These are phyloP conservation scores for Peronospora belbahrii DNA, from an alignment of 352 stramenopile species.

Conservation along the genomic window DNA sequence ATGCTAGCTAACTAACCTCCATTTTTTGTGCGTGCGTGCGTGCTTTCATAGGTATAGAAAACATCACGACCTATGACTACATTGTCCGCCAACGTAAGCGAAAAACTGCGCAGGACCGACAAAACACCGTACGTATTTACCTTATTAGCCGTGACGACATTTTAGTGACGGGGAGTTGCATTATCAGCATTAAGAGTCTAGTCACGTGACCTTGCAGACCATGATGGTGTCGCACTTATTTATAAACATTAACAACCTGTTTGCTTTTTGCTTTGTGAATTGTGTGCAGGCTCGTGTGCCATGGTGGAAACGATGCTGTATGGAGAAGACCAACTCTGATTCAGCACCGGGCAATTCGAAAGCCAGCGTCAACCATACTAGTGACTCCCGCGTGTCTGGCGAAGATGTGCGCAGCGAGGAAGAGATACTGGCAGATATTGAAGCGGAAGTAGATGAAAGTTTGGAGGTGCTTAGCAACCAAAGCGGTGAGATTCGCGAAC, in stretches of 20 bases:
- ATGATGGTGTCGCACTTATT: conserved; percentile 5
- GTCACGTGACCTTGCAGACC: conserved; percentile 3
- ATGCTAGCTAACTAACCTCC: neutral
- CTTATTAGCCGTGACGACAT: conserved; percentile 24
- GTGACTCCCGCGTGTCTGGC: conserved; percentile 42
- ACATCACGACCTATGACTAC: conserved; percentile 85
- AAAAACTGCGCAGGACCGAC: conserved; percentile 51
- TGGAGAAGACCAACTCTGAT: conserved; percentile 8
- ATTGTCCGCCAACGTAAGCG: conserved; percentile 80
- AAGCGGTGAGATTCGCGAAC: conserved; percentile 48
- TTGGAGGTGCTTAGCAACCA: conserved; percentile 69
- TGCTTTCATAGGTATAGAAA: conserved; percentile 45
- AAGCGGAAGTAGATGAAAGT: conserved; percentile 73
- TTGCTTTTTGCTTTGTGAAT: conserved; percentile 8
- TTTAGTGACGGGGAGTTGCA: conserved; percentile 11
- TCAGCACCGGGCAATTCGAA: conserved; percentile 22
- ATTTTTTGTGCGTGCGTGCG: neutral
- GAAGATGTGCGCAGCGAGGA: conserved; percentile 53
- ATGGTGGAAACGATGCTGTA: conserved; percentile 33
- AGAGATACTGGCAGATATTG: conserved; percentile 58
- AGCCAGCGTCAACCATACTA: conserved; percentile 42
- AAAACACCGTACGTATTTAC: conserved; percentile 68
- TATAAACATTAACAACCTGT: conserved; percentile 15
- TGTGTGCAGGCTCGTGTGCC: conserved; percentile 14
- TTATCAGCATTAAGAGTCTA: conserved; percentile 9